Percentiles rank a stretch among this genome's conserved stretches.
phyloP scores from a whole-genome alignment of 768 basidiomycete species.

The Ephemerocybe angulata region DNA sequence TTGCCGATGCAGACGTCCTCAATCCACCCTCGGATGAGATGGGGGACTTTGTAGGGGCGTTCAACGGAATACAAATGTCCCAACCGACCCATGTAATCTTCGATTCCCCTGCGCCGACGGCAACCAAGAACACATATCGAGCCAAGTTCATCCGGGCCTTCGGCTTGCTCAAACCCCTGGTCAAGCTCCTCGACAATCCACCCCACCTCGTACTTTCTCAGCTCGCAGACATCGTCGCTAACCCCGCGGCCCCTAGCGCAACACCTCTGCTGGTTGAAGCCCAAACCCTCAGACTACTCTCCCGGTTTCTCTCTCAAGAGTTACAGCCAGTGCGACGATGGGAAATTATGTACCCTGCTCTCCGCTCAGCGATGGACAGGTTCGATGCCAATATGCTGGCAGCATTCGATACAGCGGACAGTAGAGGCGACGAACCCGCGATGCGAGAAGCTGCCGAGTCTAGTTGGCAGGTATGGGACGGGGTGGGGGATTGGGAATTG shows the following conservation, averaged over 20 bases:
- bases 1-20: slow-evolving; percentile 48
- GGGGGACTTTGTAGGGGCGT: slow-evolving; percentile 32
- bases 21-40: slow-evolving; percentile 37
- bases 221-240: slow-evolving; percentile 42
- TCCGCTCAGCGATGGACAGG: slow-evolving; percentile 78
- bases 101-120: slow-evolving; percentile 18
- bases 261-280: slow-evolving; percentile 40
- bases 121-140: slow-evolving; percentile 41
- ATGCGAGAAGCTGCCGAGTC: slow-evolving; percentile 84
- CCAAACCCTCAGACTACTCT: slow-evolving; percentile 66
- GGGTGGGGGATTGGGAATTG: slow-evolving; percentile 76
- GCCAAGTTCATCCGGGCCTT: slow-evolving; percentile 67
- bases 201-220: slow-evolving; percentile 66
- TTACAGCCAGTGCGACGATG: slow-evolving; percentile 73
- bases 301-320: slow-evolving; percentile 64
- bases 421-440: slow-evolving; percentile 59
- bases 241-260: slow-evolving; percentile 35
- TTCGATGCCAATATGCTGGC: slow-evolving; percentile 86
- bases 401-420: slow-evolving; percentile 86
- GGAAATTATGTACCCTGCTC: slow-evolving; percentile 55
- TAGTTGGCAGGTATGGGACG: slow-evolving; percentile 81
- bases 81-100: slow-evolving; percentile 14
- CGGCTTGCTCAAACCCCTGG: slow-evolving; percentile 55
- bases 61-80: slow-evolving; percentile 10
- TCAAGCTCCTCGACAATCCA: slow-evolving; percentile 53